phyloP scores from a whole-genome alignment of 1,284 basidiomycete genomes.

The Boletus semigastroideus region DNA sequence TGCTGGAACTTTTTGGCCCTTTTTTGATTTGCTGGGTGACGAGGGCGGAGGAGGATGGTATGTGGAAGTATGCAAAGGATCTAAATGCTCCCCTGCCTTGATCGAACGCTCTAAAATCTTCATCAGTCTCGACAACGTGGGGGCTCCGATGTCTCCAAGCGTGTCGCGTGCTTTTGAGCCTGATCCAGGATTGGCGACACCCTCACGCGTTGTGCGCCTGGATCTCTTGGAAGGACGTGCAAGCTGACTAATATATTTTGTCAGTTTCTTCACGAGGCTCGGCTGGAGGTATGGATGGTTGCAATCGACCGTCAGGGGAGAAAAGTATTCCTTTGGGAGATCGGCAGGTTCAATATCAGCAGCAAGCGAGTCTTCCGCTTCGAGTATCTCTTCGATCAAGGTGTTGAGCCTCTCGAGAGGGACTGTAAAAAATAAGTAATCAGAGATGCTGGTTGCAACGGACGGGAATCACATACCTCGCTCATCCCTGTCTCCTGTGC shows the following conservation, averaged over 20 bases:
- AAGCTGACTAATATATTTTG: constrained; percentile 63
- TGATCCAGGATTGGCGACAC: constrained; percentile 37
- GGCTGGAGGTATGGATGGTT: constrained; percentile 60
- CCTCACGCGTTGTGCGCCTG: constrained; percentile 40
- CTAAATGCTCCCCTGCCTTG: constrained; percentile 66
- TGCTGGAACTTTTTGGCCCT: constrained; percentile 22
- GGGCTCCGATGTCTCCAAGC: constrained; percentile 65
- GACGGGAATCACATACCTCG: constrained; percentile 47
- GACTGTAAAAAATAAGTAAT: constrained; percentile 37
- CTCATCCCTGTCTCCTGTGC: constrained; percentile 75
- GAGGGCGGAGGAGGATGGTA: constrained; percentile 16
- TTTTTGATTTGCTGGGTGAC: constrained; percentile 34
- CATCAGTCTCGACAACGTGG: constrained; percentile 61
- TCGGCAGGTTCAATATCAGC: constrained; percentile 57
- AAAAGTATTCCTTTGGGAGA: constrained; percentile 68
- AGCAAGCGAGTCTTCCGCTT: constrained; percentile 81
- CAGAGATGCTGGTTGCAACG: background rate
- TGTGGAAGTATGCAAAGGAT: constrained; percentile 56
- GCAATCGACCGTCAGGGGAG: constrained; percentile 54
- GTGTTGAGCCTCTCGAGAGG: constrained; percentile 73
- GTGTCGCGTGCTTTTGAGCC: constrained; percentile 49
- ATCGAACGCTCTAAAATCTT: constrained; percentile 79
- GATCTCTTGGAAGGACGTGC: constrained; percentile 63
- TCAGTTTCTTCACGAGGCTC: constrained; percentile 64
- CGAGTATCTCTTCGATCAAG: constrained; percentile 83